phyloP scores from a whole-genome alignment of 305 asterid species.

The Fraxinus albicans region DNA sequence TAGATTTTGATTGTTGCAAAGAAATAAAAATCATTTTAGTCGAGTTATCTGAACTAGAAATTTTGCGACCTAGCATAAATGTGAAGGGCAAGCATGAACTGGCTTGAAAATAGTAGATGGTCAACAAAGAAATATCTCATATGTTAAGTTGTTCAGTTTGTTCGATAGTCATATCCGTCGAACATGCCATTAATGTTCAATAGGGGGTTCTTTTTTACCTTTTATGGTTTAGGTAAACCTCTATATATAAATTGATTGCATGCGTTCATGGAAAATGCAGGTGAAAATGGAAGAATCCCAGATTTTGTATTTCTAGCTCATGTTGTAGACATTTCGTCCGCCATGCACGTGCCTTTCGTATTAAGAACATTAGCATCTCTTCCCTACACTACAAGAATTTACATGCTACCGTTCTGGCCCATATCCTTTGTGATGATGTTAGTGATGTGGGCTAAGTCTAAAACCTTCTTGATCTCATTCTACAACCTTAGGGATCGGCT shows the following conservation, averaged over 20 bases:
- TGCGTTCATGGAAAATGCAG: constrained; percentile 31
- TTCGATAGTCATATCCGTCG: background rate
- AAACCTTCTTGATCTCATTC: constrained; percentile 63
- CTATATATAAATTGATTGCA: background rate
- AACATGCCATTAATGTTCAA: background rate
- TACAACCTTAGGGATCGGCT: constrained; percentile 63
- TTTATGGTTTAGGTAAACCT: background rate
- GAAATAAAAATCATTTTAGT: background rate
- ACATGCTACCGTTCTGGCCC: constrained; percentile 53
- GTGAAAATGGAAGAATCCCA: constrained; percentile 58
- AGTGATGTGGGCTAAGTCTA: constrained; percentile 82
- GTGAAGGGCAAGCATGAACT: background rate
- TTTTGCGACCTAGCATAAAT: background rate
- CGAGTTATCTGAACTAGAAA: background rate
- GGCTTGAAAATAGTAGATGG: background rate
- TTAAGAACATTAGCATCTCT: constrained; percentile 48
- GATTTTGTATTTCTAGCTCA: constrained; percentile 93
- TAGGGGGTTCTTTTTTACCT: background rate
- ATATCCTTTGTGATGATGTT: constrained; percentile 52
- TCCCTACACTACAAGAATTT: constrained; percentile 51
- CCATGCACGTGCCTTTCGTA: constrained; percentile 64
- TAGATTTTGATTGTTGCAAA: background rate
- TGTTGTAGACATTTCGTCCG: constrained; percentile 73
- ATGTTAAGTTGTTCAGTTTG: background rate
- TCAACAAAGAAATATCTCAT: background rate